phyloP scores from a whole-genome alignment of 2,329 filamentous ascomycete genomes.

The Phaeophleospora eucalypticola region DNA sequence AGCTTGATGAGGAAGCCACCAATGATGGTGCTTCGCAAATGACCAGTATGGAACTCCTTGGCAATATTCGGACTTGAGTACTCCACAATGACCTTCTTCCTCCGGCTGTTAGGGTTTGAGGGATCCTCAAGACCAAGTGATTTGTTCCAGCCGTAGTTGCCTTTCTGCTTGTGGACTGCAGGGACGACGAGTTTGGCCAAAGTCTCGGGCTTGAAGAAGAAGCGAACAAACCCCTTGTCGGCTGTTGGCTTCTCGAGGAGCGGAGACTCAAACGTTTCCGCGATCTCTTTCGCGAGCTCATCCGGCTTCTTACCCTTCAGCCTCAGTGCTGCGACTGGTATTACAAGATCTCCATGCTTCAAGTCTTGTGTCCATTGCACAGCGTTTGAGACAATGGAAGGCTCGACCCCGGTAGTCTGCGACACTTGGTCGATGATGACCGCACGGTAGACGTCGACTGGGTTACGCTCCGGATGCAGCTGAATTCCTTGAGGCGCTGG shows the following conservation, averaged over 20 bases:
- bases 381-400: conserved; percentile 66
- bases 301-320: conserved; percentile 63
- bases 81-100: conserved; percentile 69
- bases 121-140: conserved; percentile 58
- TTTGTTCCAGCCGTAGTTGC: conserved; percentile 61
- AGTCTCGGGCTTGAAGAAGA: conserved; percentile 71
- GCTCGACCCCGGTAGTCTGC: conserved; percentile 65
- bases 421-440: conserved; percentile 68
- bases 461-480: conserved; percentile 63
- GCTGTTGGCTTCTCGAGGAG: conserved; percentile 66
- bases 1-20: conserved; percentile 68
- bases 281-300: conserved; percentile 54
- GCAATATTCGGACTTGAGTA: conserved; percentile 85
- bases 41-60: conserved; percentile 73
- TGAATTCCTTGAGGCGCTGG: conserved; percentile 26
- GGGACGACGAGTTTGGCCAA: conserved; percentile 65
- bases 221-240: conserved; percentile 68
- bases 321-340: conserved; percentile 75
- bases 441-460: conserved; percentile 73
- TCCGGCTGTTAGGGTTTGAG: conserved; percentile 55
- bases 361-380: conserved; percentile 74
- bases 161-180: conserved; percentile 60
- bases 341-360: conserved; percentile 76
- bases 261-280: conserved; percentile 57
- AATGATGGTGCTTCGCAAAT: conserved; percentile 73